phyloP scores from a whole-genome alignment of 805 yeast species.

The Phaffomyces opuntiae region DNA sequence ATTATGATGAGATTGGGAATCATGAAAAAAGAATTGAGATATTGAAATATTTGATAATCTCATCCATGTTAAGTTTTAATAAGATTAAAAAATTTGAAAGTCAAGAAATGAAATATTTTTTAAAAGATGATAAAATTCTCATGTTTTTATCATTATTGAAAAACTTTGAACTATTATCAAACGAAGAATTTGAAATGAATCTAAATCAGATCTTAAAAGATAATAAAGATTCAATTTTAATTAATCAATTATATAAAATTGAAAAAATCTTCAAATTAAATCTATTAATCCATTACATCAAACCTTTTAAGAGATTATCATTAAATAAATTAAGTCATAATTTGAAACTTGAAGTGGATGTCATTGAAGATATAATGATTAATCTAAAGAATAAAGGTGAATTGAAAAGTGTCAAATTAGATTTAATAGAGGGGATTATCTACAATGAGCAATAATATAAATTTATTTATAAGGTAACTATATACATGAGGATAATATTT shows the following conservation, averaged over 20 bases:
- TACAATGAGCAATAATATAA: conserved; percentile 11
- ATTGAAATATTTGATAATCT: conserved; percentile 54
- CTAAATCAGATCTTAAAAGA: conserved; percentile 5
- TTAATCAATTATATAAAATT: conserved; percentile 15
- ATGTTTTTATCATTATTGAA: conserved; percentile 16
- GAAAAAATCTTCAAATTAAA: conserved; percentile 16
- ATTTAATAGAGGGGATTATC: conserved; percentile 21
- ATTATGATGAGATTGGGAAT: conserved; percentile 62
- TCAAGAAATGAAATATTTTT: conserved; percentile 23
- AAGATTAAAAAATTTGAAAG: conserved; percentile 28
- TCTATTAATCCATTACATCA: conserved; percentile 22
- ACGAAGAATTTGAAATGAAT: conserved; percentile 11
- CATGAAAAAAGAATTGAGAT: conserved; percentile 47
- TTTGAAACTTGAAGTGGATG: conserved; percentile 12
- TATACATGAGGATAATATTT: not conserved
- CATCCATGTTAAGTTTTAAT: conserved; percentile 48
- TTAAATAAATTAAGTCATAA: conserved; percentile 13
- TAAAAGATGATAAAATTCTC: conserved; percentile 18
- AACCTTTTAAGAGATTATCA: conserved; percentile 22
- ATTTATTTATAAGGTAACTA: not conserved
- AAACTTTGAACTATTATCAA: conserved; percentile 17
- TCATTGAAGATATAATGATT: conserved; percentile 21
- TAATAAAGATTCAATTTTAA: conserved; percentile 15
- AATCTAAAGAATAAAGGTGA: conserved; percentile 17
- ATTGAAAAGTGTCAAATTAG: conserved; percentile 16